Evolutionary conservation across 805 yeast genomes (phyloP).

Genomic region (Saccharomycopsis sp.): DNA sequence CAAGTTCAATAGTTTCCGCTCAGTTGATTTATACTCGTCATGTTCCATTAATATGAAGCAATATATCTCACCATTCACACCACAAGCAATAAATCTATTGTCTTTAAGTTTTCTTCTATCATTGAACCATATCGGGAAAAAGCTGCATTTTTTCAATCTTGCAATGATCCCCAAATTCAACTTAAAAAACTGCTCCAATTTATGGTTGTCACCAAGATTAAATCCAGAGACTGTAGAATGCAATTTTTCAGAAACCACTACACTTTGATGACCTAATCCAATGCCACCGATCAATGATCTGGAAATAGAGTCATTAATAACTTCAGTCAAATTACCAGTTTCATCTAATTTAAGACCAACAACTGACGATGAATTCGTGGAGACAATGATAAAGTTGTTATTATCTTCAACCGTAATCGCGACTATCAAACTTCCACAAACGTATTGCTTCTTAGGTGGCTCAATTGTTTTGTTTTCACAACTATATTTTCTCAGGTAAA

Average conservation of each 20-base stretch:
- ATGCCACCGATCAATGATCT: constrained; percentile 1
- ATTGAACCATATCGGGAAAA: constrained; percentile 3
- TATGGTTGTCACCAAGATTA: background rate
- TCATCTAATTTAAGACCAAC: background rate
- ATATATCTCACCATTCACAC: constrained; percentile 8
- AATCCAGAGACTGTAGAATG: constrained; percentile 11
- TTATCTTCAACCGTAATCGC: background rate
- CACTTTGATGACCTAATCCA: background rate
- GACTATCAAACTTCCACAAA: constrained; percentile 12
- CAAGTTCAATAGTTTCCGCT: background rate
- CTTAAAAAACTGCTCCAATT: background rate
- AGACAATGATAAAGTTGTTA: constrained; percentile 1
- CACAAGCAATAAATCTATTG: constrained; percentile 6
- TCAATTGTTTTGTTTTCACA: constrained; percentile 3
- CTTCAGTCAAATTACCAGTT: background rate
- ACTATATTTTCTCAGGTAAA: constrained; percentile 10
- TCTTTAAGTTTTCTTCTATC: background rate
- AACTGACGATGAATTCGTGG: constrained; percentile 9
- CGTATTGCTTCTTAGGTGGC: constrained; percentile 4
- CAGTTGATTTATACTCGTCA: background rate
- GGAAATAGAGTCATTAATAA: constrained; percentile 4
- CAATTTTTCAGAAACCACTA: constrained; percentile 10
- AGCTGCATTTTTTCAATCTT: background rate
- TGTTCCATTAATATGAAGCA: background rate
- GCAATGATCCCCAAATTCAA: constrained; percentile 1